Conservation (phyloP, 1,284 basidiomycete genomes). For the Cryptococcus wingfieldii region DNA sequence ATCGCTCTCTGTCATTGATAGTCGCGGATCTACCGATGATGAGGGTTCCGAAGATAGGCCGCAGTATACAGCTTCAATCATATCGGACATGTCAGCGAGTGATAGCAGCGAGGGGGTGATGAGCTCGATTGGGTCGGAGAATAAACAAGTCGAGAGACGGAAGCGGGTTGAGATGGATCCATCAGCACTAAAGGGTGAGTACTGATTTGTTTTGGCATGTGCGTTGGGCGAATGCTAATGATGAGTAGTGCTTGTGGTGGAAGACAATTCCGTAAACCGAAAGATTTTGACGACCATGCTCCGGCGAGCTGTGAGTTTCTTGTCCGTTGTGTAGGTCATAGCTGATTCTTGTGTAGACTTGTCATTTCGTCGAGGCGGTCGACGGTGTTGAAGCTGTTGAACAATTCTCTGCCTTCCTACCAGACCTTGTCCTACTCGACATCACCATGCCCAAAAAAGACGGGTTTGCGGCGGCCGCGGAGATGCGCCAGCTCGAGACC, state of each 20-base stretch:
- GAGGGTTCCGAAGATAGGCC: too few species aligned
- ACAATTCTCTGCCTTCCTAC: slow-evolving; percentile 31
- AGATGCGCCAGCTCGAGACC: slow-evolving; percentile 38
- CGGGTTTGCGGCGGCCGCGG: slow-evolving; percentile 39
- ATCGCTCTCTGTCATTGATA: too few species aligned
- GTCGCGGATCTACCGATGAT: too few species aligned
- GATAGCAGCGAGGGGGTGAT: too few species aligned
- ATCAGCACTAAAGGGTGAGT: not conserved
- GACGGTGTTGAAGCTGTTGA: slow-evolving; percentile 43
- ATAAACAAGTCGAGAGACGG: not conserved
- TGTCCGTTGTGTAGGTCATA: slow-evolving; percentile 9
- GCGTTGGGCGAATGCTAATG: not conserved
- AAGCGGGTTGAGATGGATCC: not conserved
- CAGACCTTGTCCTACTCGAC: slow-evolving; percentile 40
- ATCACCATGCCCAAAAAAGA: slow-evolving; percentile 49
- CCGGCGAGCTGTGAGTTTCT: slow-evolving; percentile 21
- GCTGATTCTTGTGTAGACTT: slow-evolving; percentile 4
- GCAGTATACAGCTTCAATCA: not conserved
- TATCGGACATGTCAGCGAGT: not conserved
- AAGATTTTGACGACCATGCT: slow-evolving; percentile 45
- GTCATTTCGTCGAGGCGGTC: slow-evolving; percentile 36
- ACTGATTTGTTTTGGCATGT: not conserved
- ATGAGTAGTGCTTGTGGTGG: slow-evolving; percentile 28
- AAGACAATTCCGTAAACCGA: slow-evolving; percentile 47
- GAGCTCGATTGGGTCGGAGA: not conserved